Conservation (phyloP, 2,329 filamentous ascomycete genomes). For the Cytospora chrysosperma region DNA sequence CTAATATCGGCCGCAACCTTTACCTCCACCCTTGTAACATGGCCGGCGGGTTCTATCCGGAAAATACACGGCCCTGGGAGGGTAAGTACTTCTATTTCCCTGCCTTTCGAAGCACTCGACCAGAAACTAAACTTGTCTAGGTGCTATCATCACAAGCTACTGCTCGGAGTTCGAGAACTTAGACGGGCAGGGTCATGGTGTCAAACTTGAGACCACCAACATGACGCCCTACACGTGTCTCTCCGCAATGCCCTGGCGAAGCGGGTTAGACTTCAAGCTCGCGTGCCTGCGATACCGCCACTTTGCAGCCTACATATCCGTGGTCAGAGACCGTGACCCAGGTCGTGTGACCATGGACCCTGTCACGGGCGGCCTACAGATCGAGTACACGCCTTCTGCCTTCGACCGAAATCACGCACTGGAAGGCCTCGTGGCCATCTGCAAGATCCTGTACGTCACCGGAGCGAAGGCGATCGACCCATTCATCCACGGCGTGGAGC, state of each 20-base stretch:
- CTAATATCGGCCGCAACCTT: slow-evolving; percentile 74
- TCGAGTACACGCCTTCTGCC: slow-evolving; percentile 69
- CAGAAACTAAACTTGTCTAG: slow-evolving; percentile 39
- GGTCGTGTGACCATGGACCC: slow-evolving; percentile 75
- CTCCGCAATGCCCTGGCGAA: slow-evolving; percentile 63
- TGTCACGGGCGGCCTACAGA: slow-evolving; percentile 58
- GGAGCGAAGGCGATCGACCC: slow-evolving; percentile 80
- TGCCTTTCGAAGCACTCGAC: neutral
- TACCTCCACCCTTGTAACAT: slow-evolving; percentile 70
- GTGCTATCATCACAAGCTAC: slow-evolving; percentile 76
- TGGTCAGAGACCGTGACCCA: slow-evolving; percentile 73
- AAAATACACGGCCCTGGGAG: slow-evolving; percentile 71
- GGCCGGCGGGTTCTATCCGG: slow-evolving; percentile 61
- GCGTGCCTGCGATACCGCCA: slow-evolving; percentile 65
- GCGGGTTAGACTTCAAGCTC: slow-evolving; percentile 71
- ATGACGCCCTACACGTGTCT: slow-evolving; percentile 71
- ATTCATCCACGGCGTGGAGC: slow-evolving; percentile 58
- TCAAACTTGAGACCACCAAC: slow-evolving; percentile 73
- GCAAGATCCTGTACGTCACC: slow-evolving; percentile 74
- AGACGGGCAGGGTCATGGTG: slow-evolving; percentile 76
- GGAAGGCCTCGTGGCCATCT: slow-evolving; percentile 68
- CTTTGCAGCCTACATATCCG: slow-evolving; percentile 69
- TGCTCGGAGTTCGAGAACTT: slow-evolving; percentile 78
- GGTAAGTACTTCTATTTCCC: slow-evolving; percentile 31
- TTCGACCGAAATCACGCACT: slow-evolving; percentile 72